phyloP scores from a whole-genome alignment of 202 grass and related monocot species.

The Panicum hallii region DNA sequence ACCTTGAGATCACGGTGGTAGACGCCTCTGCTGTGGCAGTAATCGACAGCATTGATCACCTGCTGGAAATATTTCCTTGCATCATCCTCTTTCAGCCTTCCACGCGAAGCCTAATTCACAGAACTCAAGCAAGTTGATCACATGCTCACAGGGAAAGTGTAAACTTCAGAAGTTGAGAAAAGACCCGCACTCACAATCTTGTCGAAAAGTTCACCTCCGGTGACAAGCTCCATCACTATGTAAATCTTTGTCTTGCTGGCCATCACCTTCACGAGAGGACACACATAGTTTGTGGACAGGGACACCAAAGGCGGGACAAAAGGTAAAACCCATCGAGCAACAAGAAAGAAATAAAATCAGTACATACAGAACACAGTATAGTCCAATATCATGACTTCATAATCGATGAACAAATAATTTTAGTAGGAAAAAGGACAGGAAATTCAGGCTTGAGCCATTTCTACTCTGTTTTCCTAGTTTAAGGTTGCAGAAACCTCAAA shows the following conservation, averaged over 20 bases:
- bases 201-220: constrained; percentile 91
- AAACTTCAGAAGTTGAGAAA: constrained; percentile 4
- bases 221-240: constrained; percentile 96
- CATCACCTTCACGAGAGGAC: constrained; percentile 79
- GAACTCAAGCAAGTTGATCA: constrained; percentile 17
- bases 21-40: constrained; percentile 96
- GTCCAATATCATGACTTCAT: background rate
- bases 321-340: background rate
- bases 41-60: constrained; percentile 93
- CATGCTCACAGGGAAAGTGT: background rate
- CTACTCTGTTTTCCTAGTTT: background rate
- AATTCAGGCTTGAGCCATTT: background rate
- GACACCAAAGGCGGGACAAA: constrained; percentile 22
- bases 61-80: constrained; percentile 99
- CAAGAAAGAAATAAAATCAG: background rate
- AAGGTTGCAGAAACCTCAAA: constrained; percentile 7
- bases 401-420: too few relatives aligned
- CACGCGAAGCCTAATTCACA: constrained; percentile 65
- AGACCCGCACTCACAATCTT: constrained; percentile 74
- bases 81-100: constrained; percentile 91
- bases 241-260: constrained; percentile 99
- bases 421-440: background rate
- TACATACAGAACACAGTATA: background rate
- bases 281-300: constrained; percentile 26
- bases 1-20: constrained; percentile 98